Base-by-base conservation (phyloP, 306 rosid genomes). In the Fragaria ananassa region DNA sequence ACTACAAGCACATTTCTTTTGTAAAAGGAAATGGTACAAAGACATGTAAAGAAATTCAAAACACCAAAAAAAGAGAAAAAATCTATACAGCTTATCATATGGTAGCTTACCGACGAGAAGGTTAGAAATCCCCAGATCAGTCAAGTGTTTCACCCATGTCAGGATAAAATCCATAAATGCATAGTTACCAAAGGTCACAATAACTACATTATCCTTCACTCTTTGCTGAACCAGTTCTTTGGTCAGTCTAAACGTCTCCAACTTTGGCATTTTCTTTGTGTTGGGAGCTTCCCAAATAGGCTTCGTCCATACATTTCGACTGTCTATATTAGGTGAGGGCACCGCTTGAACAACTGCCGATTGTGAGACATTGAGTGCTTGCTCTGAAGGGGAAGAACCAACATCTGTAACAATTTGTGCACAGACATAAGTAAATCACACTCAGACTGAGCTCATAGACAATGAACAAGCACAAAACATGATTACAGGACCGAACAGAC, bases 101-200 rank as follows among this genome's bases (percentile, higher is more conserved):
- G 39, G 21, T 67, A 74, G 82, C 93, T 92, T 83, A 95, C 99
- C 99, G 57, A 95, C 87, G 80, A 95, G 96, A 89, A 88, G 81
- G 87, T 92, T 95, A 63, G 97, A 85, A 79, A 95, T 27, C 41
- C 83, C 89, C 70, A 89, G 85, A 87, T 91, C 91, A 53, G 92
- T 82, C 89, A 92, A 74, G 83, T 91, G 99, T 72, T 87, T 88
- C 83, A 87, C 99, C 99, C 99, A 95, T 64, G 91, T 85, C 74
- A 92, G 74, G 84, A 95, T 92, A 49, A 95, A 95, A 83, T 91
- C 99, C 97, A 92, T 91, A 83, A 95, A 95, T n/a, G 99, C 99
- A 75, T 88, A 91, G 89, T 95, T 95, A 53, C 99, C 99, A 76
- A 95, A 95, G 29, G 97, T 92, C 81, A 95, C 93, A 61, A 95